phyloP scores from a whole-genome alignment of 805 yeast species.

The Diddensiella transvaalensis region DNA sequence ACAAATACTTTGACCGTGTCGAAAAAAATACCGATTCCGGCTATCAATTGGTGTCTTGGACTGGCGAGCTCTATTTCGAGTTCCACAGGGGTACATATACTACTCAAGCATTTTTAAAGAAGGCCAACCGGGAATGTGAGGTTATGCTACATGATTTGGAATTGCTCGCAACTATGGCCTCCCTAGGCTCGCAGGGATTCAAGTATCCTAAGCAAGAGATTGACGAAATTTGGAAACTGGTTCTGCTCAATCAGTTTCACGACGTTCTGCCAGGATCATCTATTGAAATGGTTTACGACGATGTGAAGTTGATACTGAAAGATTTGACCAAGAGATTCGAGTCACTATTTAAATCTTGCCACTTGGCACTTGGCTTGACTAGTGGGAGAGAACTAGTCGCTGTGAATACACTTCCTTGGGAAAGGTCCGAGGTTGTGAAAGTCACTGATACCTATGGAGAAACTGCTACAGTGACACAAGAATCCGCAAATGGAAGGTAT shows the following conservation, averaged over 20 bases:
- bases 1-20: constrained; percentile 67
- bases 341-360: constrained; percentile 48
- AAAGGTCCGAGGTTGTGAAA: constrained; percentile 44
- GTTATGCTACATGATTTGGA: constrained; percentile 78
- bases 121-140: constrained; percentile 71
- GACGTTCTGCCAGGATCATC: constrained; percentile 96
- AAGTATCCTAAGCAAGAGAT: constrained; percentile 67
- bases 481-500: neutral
- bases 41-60: constrained; percentile 71
- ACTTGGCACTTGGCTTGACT: constrained; percentile 37
- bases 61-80: constrained; percentile 88
- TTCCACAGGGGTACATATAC: constrained; percentile 96
- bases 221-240: constrained; percentile 78
- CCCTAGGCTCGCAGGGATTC: constrained; percentile 41
- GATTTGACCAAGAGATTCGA: constrained; percentile 55
- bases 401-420: constrained; percentile 66
- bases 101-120: constrained; percentile 80
- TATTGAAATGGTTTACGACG: constrained; percentile 90
- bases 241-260: constrained; percentile 89
- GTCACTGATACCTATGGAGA: constrained; percentile 30
- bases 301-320: constrained; percentile 73
- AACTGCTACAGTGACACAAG: neutral
- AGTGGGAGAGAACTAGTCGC: constrained; percentile 35
- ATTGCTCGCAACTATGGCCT: constrained; percentile 70
- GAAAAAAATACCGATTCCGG: constrained; percentile 62